Base-by-base conservation (phyloP, 371 early-diverging fungal genomes). In the Lichtheimia ramosa region DNA sequence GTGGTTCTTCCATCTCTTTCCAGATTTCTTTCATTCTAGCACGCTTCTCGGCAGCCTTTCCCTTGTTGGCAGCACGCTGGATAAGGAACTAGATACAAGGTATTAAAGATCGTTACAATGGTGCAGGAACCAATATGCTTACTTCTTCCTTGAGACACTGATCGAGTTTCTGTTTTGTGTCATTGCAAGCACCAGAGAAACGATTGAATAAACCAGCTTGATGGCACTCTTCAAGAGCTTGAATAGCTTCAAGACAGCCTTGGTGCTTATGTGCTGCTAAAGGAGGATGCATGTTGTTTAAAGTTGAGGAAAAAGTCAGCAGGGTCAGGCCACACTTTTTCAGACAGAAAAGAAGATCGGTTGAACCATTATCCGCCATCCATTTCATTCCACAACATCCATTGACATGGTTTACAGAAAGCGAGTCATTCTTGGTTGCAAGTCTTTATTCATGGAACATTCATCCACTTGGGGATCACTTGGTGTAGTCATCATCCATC, bases 1-100 rank as follows among this genome's bases (percentile, higher is more conserved):
- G 74, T 23, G 79, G 79, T 52, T 79, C 79, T 39, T 79, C 79
- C 64, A 79, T 73, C 24, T 75, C 70, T 56, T 70, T 75, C 79
- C 79, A 79, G 25, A 75, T 70, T 49, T 68, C 61, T 61, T 75
- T 65, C 66, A 79, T 64, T 43, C 52, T 65, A 28, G 69, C 74
- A 54, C 79, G 71, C 50, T 79, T 75, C 21, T 62, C 76, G 21
- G 66, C 59, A 24, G 70, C 51, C 20, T 60, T 70, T 34, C 53
- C 74, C 58, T 75, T 79, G 27, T 79, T 71, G 25, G 63, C 64
- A 10, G 67, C 74, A 51, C 79, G 68, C 43, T 66, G 58, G 14
- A 57, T 63, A 56, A 74, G 61, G 55, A 75, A 79, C 79, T 79
- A 53, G 1, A 50, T 42, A 21, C n/a, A 46, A 18, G 3, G n/a